Evolutionary conservation across 2,329 filamentous ascomycete species (phyloP).

Genomic region (Penicillium thymicola): DNA sequence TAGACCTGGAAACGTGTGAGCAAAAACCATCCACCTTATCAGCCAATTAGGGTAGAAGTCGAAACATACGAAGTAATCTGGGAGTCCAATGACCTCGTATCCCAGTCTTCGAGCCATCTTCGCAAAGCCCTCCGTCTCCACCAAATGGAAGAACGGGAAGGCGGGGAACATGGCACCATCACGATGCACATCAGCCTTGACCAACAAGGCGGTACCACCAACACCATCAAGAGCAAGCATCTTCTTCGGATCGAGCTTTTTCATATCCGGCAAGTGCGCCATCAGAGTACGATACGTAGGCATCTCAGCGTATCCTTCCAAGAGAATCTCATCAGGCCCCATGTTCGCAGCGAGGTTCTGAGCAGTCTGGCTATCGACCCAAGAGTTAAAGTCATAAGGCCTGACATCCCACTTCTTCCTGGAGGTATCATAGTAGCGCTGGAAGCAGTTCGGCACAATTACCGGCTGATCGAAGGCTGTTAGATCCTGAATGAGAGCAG

Average conservation of each 20-base stretch:
- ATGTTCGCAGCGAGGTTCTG: conserved; percentile 72
- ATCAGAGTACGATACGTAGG: conserved; percentile 88
- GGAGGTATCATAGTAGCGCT: conserved; percentile 73
- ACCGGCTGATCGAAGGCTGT: conserved; percentile 84
- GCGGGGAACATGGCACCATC: conserved; percentile 98
- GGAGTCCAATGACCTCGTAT: conserved; percentile 81
- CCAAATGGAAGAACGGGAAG: conserved; percentile 93
- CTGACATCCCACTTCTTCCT: conserved; percentile 70
- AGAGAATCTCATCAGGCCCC: conserved; percentile 84
- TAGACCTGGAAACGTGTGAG: conserved; percentile 60
- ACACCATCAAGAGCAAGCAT: conserved; percentile 85
- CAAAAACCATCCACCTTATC: neutral
- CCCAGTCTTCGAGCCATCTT: conserved; percentile 92
- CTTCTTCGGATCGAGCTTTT: conserved; percentile 54
- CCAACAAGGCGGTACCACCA: conserved; percentile 84
- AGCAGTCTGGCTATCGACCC: conserved; percentile 84
- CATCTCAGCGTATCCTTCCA: conserved; percentile 92
- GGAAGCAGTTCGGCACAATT: conserved; percentile 93
- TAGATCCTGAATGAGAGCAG: conserved; percentile 83
- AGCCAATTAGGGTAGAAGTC: neutral
- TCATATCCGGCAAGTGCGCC: conserved; percentile 68
- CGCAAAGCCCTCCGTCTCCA: conserved; percentile 96
- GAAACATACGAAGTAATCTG: conserved; percentile 80
- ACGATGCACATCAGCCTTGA: conserved; percentile 94
- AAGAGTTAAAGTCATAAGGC: conserved; percentile 96